A percentile compares a stretch with the other conserved stretches of the same genome.
Evolutionary conservation across 768 basidiomycete species (phyloP).

Genomic region (Xerocomus spinulosus): DNA sequence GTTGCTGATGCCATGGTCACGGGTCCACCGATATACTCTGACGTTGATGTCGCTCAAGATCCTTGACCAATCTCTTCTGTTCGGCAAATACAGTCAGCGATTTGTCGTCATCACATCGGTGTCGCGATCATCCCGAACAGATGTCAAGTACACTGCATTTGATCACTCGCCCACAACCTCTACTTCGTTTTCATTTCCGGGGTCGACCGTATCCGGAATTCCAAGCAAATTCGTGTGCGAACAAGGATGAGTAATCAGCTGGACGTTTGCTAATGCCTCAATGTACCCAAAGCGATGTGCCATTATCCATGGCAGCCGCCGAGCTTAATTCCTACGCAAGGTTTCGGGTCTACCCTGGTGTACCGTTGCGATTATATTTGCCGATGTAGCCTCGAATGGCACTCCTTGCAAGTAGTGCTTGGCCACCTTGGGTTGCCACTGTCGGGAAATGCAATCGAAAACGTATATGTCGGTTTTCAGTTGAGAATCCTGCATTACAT

Average conservation of each 20-base stretch:
- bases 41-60: not conserved
- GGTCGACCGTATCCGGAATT: not conserved
- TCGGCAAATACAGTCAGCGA: not conserved
- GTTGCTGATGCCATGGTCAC: not conserved
- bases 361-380: too few species aligned
- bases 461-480: conserved; percentile 11
- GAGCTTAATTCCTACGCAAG: not conserved
- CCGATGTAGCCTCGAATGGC: not conserved
- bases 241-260: not conserved
- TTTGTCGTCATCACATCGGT: not conserved
- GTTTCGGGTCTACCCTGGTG: not conserved
- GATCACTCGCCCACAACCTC: not conserved
- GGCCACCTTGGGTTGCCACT: conserved; percentile 1
- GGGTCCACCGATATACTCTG: not conserved
- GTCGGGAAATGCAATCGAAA: too few species aligned
- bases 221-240: not conserved
- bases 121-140: not conserved
- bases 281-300: not conserved
- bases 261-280: not conserved
- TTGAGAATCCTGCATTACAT: conserved; percentile 9
- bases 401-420: not conserved
- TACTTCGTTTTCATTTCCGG: not conserved
- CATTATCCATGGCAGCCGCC: not conserved
- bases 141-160: not conserved
- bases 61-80: not conserved